Base-by-base conservation (phyloP, 2,329 filamentous ascomycete genomes). In the Colletotrichum tanaceti region DNA sequence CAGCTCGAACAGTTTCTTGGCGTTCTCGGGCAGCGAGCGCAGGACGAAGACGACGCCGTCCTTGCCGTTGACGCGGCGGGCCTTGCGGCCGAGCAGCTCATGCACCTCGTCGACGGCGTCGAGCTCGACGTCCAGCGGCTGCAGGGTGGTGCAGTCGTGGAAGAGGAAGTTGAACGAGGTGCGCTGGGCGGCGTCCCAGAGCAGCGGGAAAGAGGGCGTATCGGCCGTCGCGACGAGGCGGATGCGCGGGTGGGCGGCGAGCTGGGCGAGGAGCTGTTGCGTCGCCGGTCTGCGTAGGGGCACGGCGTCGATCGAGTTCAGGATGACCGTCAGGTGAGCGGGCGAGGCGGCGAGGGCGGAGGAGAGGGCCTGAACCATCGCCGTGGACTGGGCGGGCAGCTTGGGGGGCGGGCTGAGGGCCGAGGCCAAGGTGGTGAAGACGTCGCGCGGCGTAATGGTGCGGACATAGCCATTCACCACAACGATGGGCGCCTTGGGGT, bases 81-180 rank as follows among this genome's bases (percentile, higher is more conserved):
- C 90, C 73, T 90, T 93, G 62, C 93, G 89, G 54, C 94, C 94
- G 0, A 98, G 87, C 0, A 98, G 86, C 74, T 93, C 90, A 77
- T 97, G 93, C 16, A 98, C 94, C 71, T 94, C 92, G 77, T 98
- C 94, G 3, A 98, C 93, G 2, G 93, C 89, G 74, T 97, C 93
- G 9, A 93, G 82, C 77, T 97, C 94, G 3, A 63, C 77, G 13
- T 86, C 83, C 73, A 92, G 93, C 0, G 93, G 86, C 0, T 87
- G 85, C 76, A 97, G 98, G 0, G 96, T 98, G 1, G 96, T 98
- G 74, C 91, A 91, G 81, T 99, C 94, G 81, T 99, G 96, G 79
- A 97, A 98, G 35, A 93, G 83, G 73, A 98, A 94, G 77, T 92
- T 92, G 79, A 94, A 93, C 35, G 92, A 88, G 18, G 93, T 91